Evolutionary conservation across 1,139 yeast genomes (phyloP), one percentile per base, ranked within the genome.

Genomic region (Scheffersomyces lignicola): DNA sequence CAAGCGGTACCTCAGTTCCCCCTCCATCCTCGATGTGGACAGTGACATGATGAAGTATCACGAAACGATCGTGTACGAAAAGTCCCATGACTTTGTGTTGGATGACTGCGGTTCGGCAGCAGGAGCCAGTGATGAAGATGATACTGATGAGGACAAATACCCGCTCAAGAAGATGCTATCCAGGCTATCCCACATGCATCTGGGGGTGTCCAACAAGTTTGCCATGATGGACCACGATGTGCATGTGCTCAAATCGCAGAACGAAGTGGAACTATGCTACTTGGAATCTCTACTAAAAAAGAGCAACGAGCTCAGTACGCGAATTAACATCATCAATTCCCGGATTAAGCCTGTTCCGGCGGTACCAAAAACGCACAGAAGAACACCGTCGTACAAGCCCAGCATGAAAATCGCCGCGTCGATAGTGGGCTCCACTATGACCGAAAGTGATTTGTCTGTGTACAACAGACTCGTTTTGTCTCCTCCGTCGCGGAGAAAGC

Each of bases 191-290:
- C 14, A 8, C 5, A 7, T 24, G 5, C 28, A 24, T 24, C 28
- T 8, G 28, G 28, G n/a, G 8, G 7, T 24, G 16, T 10, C 28
- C 14, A 8, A 8, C 6, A 8, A 12, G 10, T 24, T 24, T 24
- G 28, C 14, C 8, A 14, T 24, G 10, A 24, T 40, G 16, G 45
- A 42, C 12, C 11, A 21, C 17, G 38, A 37, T n/a, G 15, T 44
- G 4, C 8, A 17, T 3, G 35, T 24, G 12, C 20, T 44, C 2
- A 36, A 42, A 24, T 7, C 29, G 7, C 33, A 34, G 11, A 44
- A 43, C 32, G 29, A 28, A 11, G 18, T 18, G 12, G 44, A 42
- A 18, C 29, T 43, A 20, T 18, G 23, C 2, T 31, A 41, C 2
- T 35, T 44, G 11, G 31, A 24, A 16, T 17, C 5, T 4, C 35